A percentile compares a stretch with the other conserved stretches of the same genome.
These are phyloP conservation scores for Cordyceps tenuipes DNA, from an alignment of 2,329 filamentous ascomycete species.

Conservation along the genomic window DNA sequence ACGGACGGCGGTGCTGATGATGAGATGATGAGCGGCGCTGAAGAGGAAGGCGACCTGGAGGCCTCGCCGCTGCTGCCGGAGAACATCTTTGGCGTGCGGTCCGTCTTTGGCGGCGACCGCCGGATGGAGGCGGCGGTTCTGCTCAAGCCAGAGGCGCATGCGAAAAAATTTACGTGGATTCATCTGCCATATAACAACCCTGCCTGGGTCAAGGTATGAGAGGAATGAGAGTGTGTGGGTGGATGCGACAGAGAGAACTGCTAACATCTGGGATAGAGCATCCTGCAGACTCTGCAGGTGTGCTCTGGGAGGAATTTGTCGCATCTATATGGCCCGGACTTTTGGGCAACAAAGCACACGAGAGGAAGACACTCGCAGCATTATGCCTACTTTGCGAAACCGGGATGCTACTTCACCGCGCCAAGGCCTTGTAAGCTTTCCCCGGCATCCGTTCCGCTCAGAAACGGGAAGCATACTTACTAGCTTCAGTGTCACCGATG, in stretches of 20 bases:
- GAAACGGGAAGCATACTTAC: neutral
- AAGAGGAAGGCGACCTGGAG: conserved; percentile 17
- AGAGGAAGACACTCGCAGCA: conserved; percentile 40
- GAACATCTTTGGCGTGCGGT: conserved; percentile 23
- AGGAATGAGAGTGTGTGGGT: conserved; percentile 2
- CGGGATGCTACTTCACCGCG: conserved; percentile 39
- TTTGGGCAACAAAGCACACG: conserved; percentile 41
- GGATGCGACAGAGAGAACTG: conserved; percentile 17
- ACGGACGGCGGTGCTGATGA: conserved; percentile 18
- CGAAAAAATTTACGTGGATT: conserved; percentile 48
- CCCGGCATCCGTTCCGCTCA: too few species aligned
- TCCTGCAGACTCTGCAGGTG: conserved; percentile 36
- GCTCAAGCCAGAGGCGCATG: conserved; percentile 24
- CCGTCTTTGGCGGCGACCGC: neutral
- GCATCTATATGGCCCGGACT: conserved; percentile 36
- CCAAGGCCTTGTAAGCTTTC: conserved; percentile 25
- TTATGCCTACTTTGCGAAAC: conserved; percentile 41
- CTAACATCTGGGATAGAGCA: conserved; percentile 21
- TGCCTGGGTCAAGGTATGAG: conserved; percentile 45
- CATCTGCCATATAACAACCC: conserved; percentile 51
- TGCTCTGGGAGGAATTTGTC: conserved; percentile 29
- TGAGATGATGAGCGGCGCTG: conserved; percentile 13
- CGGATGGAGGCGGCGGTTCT: conserved; percentile 23
- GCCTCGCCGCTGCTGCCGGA: conserved; percentile 26
- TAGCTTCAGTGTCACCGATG: conserved; percentile 28